Evolutionary conservation across 1,284 basidiomycete species (phyloP).

Genomic region (Taiwanofungus camphoratus): DNA sequence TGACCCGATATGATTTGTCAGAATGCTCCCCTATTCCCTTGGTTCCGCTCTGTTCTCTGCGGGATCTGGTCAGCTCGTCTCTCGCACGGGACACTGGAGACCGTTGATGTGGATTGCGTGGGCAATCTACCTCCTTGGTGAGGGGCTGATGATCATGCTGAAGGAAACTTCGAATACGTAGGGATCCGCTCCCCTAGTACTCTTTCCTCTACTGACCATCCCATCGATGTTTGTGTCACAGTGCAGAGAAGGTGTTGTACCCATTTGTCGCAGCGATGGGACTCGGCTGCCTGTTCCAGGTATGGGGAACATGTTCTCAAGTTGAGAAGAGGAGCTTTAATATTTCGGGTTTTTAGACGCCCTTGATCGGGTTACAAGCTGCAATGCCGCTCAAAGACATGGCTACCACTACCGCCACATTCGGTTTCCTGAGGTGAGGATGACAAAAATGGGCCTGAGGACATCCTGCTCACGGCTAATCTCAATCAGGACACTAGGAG

Average conservation of each 20-base stretch:
- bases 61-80: constrained; percentile 53
- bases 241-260: constrained; percentile 54
- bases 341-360: constrained; percentile 37
- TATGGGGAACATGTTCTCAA: constrained; percentile 23
- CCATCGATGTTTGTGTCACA: constrained; percentile 19
- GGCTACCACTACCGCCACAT: constrained; percentile 70
- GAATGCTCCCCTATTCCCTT: constrained; percentile 75
- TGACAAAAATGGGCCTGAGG: neutral
- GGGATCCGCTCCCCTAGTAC: constrained; percentile 7
- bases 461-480: neutral
- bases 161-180: constrained; percentile 41
- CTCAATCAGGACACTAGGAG: constrained; percentile 57
- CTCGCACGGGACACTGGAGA: constrained; percentile 58
- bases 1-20: constrained; percentile 20
- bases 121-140: constrained; percentile 51
- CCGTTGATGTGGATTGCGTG: constrained; percentile 56
- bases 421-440: constrained; percentile 62
- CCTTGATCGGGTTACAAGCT: constrained; percentile 68
- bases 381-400: constrained; percentile 80
- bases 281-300: constrained; percentile 60
- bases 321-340: too few relatives aligned
- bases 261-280: constrained; percentile 57
- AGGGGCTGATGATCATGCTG: constrained; percentile 59
- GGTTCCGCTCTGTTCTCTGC: constrained; percentile 54
- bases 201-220: neutral